A percentile compares a stretch with the other conserved stretches of the same genome.
phyloP scores from a whole-genome alignment of 1,139 yeast genomes.

The Lizanozyma gosingica region DNA sequence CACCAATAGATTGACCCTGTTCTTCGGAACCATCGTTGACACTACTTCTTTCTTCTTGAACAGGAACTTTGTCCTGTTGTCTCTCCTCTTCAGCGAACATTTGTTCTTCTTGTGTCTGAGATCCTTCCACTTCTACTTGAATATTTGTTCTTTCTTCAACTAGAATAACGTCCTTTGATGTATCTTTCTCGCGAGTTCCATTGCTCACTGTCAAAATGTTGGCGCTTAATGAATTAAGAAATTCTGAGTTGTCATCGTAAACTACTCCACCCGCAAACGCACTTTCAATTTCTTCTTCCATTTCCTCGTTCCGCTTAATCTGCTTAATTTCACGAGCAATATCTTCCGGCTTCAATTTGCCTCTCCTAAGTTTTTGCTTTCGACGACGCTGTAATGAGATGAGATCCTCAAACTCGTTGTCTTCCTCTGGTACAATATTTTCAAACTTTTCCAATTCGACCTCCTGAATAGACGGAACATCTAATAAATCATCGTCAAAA shows the following conservation, averaged over 20 bases:
- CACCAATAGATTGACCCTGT: not conserved
- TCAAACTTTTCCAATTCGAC: slow-evolving; percentile 12
- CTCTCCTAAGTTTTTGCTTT: slow-evolving; percentile 15
- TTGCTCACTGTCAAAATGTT: not conserved
- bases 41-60: slow-evolving; percentile 2
- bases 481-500: slow-evolving; percentile 7
- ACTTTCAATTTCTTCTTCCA: slow-evolving; percentile 17
- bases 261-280: slow-evolving; percentile 10
- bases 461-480: slow-evolving; percentile 8
- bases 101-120: slow-evolving; percentile 1
- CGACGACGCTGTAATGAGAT: slow-evolving; percentile 15
- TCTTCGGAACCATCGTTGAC: slow-evolving; percentile 16
- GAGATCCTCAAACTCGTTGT: slow-evolving; percentile 15
- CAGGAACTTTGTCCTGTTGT: not conserved
- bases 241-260: slow-evolving; percentile 29
- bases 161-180: too few relatives aligned
- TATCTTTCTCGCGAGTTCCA: not conserved
- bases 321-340: slow-evolving; percentile 25
- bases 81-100: slow-evolving; percentile 1
- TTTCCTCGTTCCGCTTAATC: slow-evolving; percentile 9
- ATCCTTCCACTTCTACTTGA: slow-evolving; percentile 1
- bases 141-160: not conserved
- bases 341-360: slow-evolving; percentile 24
- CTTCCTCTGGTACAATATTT: slow-evolving; percentile 14
- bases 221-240: slow-evolving; percentile 16